These are phyloP conservation scores for Elymus sibiricus DNA, from an alignment of 176 grass and related monocot species.

Conservation along the genomic window DNA sequence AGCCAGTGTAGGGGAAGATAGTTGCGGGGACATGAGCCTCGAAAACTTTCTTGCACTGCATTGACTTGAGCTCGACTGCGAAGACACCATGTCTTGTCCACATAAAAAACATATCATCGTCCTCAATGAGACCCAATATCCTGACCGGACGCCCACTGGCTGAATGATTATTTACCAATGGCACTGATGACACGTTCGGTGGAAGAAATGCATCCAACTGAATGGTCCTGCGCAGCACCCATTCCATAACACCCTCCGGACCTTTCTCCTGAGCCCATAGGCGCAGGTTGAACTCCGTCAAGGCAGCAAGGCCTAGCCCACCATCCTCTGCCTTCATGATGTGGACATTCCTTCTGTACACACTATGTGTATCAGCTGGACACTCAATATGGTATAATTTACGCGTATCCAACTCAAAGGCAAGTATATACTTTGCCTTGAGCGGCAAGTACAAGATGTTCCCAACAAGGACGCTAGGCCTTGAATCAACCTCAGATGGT, in stretches of 20 bases:
- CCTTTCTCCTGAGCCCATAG: slow-evolving; percentile 21
- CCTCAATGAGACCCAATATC: slow-evolving; percentile 33
- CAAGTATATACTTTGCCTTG: slow-evolving; percentile 30
- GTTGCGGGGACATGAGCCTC: slow-evolving; percentile 22
- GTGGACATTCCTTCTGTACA: slow-evolving; percentile 38
- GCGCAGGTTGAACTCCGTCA: slow-evolving; percentile 14
- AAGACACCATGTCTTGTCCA: slow-evolving; percentile 31
- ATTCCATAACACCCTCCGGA: slow-evolving; percentile 8
- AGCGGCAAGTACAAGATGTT: slow-evolving; percentile 32
- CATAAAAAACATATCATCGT: slow-evolving; percentile 34
- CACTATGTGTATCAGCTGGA: slow-evolving; percentile 26
- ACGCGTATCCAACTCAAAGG: slow-evolving; percentile 3
- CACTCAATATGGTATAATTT: slow-evolving; percentile 32
- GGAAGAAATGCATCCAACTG: slow-evolving; percentile 13
- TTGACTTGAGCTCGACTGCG: slow-evolving; percentile 28
- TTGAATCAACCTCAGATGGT: slow-evolving; percentile 30
- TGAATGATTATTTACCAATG: not conserved
- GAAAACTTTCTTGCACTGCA: slow-evolving; percentile 23
- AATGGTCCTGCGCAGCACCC: slow-evolving; percentile 16
- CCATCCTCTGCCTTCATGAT: slow-evolving; percentile 33
- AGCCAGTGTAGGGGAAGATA: not conserved
- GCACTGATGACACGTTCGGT: not conserved
- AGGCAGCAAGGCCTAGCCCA: slow-evolving; percentile 24
- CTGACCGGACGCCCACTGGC: slow-evolving; percentile 11
- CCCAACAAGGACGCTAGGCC: slow-evolving; percentile 28